Evolutionary conservation across 2,329 filamentous ascomycete genomes (phyloP), one percentile per base, ranked within the genome.

Genomic region (Metarhizium rileyi): DNA sequence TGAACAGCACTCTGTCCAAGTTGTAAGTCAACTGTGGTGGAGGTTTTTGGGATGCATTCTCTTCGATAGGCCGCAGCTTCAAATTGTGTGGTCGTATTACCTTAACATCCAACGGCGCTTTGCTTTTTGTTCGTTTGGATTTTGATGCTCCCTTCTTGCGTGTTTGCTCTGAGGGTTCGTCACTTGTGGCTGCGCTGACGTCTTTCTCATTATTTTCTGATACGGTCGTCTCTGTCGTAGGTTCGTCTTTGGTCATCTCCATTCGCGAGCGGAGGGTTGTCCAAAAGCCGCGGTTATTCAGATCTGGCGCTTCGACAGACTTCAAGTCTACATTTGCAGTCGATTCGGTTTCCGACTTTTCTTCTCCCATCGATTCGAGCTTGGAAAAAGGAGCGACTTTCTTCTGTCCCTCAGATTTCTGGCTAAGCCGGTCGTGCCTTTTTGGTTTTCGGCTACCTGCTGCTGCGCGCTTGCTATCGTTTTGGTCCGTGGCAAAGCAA

Each of bases 1-100:
- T 98, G 76, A 98, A 98, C 3, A 98, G 71, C n/a, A 94, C 91
- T 50, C 90, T 78, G 53, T 95, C 88, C 28, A 96, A 73, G 6
- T 86, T 85, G 62, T 93, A 85, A 2, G 80, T 73, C 2, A 95
- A 71, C 25, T 68, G 68, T 1, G 89, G 86, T 10, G 81, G 75
- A 1, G 57, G 48, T 4, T 64, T 60, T 9, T 63, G 59, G 4
- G 26, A 14, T 40, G 66, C 60, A 9, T 58, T 50, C 25, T 63
- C 58, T 42, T 66, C 61, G 6, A 71, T 54, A 16, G 67, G 63
- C 2, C 48, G n/a, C 10, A 69, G 48, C 2, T 55, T 26, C 5
- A 70, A 46, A 3, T 50, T 48, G 3, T 30, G 46, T 5, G 68
- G 61, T 1, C 18, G 48, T 7, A 69, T 57, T 0, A 52, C 56